Percentiles rank a stretch among this genome's conserved stretches.
These are phyloP conservation scores for Dioszegia aurantiaca DNA, from an alignment of 768 basidiomycete genomes.

Conservation along the genomic window DNA sequence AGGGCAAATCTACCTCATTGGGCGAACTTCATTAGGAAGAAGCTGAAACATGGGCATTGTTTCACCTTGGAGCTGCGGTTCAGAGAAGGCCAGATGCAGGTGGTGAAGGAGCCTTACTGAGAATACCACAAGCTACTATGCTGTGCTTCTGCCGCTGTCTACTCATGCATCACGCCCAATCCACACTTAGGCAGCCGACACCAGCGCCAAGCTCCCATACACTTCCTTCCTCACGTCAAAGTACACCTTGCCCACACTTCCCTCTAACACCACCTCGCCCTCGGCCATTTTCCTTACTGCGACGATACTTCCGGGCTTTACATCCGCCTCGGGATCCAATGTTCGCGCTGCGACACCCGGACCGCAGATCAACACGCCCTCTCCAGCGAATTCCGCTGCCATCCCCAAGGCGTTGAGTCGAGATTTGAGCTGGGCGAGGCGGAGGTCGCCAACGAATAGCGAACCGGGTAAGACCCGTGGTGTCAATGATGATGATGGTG, in stretches of 20 bases:
- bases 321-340: slow-evolving; percentile 25
- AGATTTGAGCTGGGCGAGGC: slow-evolving; percentile 82
- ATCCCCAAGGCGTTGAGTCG: slow-evolving; percentile 69
- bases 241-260: slow-evolving; percentile 81
- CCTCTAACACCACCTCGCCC: slow-evolving; percentile 85
- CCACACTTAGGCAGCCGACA: slow-evolving; percentile 58
- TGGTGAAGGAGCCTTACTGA: too few species aligned
- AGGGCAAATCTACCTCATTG: background rate
- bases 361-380: slow-evolving; percentile 86
- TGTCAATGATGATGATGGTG: background rate
- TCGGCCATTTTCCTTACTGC: slow-evolving; percentile 82
- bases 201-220: slow-evolving; percentile 83
- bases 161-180: too few species aligned
- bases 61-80: too few species aligned
- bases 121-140: too few species aligned
- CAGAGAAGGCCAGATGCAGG: too few species aligned
- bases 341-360: slow-evolving; percentile 49
- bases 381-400: slow-evolving; percentile 91
- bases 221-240: slow-evolving; percentile 84
- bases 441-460: slow-evolving; percentile 96
- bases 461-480: slow-evolving; percentile 65
- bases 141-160: too few species aligned
- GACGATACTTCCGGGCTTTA: slow-evolving; percentile 56
- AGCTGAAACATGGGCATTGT: too few species aligned
- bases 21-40: background rate